Evolutionary conservation across 768 basidiomycete genomes (phyloP).

Genomic region (Tricholoma furcatifolium): DNA sequence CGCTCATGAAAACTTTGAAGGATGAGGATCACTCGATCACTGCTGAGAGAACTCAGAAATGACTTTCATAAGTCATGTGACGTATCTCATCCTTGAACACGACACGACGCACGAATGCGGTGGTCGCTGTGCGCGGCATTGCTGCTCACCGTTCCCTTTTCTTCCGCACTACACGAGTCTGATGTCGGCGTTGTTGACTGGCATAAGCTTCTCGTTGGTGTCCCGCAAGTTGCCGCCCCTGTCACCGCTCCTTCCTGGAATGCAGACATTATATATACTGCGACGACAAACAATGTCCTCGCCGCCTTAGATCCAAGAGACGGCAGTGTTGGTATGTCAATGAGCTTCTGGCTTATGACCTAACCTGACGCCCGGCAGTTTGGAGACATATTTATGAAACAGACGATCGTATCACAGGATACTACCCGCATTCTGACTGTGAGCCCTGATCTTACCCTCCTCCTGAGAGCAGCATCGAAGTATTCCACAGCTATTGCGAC

Average conservation of each 20-base stretch:
- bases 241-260: slow-evolving; percentile 55
- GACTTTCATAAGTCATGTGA: no score
- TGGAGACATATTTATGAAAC: slow-evolving; percentile 83
- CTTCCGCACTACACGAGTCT: slow-evolving; percentile 61
- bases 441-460: slow-evolving; percentile 22
- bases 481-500: slow-evolving; percentile 55
- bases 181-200: slow-evolving; percentile 87
- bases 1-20: slow-evolving; percentile 1
- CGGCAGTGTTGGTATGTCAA: slow-evolving; percentile 66
- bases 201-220: slow-evolving; percentile 77
- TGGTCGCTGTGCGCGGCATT: slow-evolving; percentile 11
- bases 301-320: slow-evolving; percentile 67
- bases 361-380: slow-evolving; percentile 27
- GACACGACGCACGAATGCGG: slow-evolving; percentile 8
- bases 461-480: neutral
- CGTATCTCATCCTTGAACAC: neutral
- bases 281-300: slow-evolving; percentile 74
- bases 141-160: slow-evolving; percentile 6
- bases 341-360: neutral
- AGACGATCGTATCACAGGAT: slow-evolving; percentile 65
- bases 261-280: slow-evolving; percentile 55
- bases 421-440: slow-evolving; percentile 60
- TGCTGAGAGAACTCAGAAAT: no score
- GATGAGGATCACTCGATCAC: no score
- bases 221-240: slow-evolving; percentile 53